These are phyloP conservation scores for Centrapalus pauciflorus DNA, from an alignment of 129 eudicot genomes.

Conservation along the genomic window DNA sequence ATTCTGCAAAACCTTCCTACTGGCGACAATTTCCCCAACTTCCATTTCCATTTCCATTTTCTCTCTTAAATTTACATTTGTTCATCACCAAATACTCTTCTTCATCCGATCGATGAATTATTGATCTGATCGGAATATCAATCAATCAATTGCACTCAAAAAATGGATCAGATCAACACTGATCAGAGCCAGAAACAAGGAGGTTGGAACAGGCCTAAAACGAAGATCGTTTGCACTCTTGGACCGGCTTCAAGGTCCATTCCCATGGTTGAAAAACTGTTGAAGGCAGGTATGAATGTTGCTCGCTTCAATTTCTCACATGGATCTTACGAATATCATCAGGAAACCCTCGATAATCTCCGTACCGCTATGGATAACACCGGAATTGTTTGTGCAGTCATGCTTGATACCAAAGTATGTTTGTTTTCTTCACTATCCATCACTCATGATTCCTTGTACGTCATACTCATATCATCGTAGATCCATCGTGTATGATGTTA, in stretches of 20 bases:
- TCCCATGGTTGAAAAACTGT: slow-evolving; percentile 30
- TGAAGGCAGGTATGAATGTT: slow-evolving; percentile 36
- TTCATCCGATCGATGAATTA: slow-evolving; percentile 20
- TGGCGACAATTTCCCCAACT: background rate
- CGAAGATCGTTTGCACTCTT: slow-evolving; percentile 34
- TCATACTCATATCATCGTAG: too few relatives aligned
- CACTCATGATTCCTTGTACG: background rate
- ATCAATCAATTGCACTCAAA: background rate
- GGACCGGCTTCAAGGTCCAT: slow-evolving; percentile 36
- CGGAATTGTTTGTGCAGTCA: slow-evolving; percentile 30
- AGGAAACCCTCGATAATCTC: slow-evolving; percentile 41
- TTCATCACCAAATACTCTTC: slow-evolving; percentile 10
- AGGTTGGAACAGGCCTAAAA: slow-evolving; percentile 25
- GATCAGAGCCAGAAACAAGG: slow-evolving; percentile 6
- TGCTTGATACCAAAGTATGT: slow-evolving; percentile 41
- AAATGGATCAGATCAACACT: slow-evolving; percentile 22
- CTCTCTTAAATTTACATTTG: background rate
- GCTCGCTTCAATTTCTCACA: slow-evolving; percentile 44
- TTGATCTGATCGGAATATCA: background rate
- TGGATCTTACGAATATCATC: slow-evolving; percentile 37
- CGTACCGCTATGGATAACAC: slow-evolving; percentile 32
- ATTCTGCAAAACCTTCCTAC: slow-evolving; percentile 10
- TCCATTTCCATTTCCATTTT: background rate
- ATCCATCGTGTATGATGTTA: slow-evolving; percentile 1
- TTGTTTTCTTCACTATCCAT: background rate